These are phyloP conservation scores for Tanacetum coccineum DNA, from an alignment of 129 eudicot genomes.

Conservation along the genomic window DNA sequence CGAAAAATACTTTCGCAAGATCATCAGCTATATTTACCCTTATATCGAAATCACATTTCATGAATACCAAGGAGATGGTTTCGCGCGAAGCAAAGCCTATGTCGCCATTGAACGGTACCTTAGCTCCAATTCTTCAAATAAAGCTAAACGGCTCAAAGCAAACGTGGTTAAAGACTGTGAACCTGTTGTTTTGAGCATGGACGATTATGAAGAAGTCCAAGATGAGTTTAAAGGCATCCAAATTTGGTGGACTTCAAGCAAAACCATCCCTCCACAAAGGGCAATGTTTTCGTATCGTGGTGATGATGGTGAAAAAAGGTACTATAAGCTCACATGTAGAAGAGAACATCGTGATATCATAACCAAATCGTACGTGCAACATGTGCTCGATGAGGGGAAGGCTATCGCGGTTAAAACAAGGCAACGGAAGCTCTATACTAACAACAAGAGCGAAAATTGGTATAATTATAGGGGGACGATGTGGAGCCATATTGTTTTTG, in stretches of 20 bases:
- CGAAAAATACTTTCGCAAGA: conserved; percentile 25
- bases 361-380: conserved; percentile 30
- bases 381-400: conserved; percentile 53
- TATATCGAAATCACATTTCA: conserved; percentile 47
- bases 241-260: conserved; percentile 43
- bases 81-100: conserved; percentile 40
- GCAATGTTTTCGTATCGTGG: conserved; percentile 23
- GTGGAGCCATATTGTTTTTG: conserved; percentile 51
- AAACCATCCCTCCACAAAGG: not conserved
- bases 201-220: conserved; percentile 44
- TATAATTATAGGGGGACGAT: conserved; percentile 11
- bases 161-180: conserved; percentile 30
- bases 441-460: conserved; percentile 36
- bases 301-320: conserved; percentile 40
- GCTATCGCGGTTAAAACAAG: conserved; percentile 35
- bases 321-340: conserved; percentile 43
- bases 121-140: conserved; percentile 21
- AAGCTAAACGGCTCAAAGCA: conserved; percentile 48
- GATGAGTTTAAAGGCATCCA: conserved; percentile 42
- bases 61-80: conserved; percentile 36
- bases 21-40: conserved; percentile 28
- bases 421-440: conserved; percentile 46
- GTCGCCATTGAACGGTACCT: conserved; percentile 48
- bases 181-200: conserved; percentile 47
- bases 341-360: conserved; percentile 33